These are phyloP conservation scores for Blastocladiella emersonii DNA, from an alignment of 371 early-diverging fungal species.

Conservation along the genomic window DNA sequence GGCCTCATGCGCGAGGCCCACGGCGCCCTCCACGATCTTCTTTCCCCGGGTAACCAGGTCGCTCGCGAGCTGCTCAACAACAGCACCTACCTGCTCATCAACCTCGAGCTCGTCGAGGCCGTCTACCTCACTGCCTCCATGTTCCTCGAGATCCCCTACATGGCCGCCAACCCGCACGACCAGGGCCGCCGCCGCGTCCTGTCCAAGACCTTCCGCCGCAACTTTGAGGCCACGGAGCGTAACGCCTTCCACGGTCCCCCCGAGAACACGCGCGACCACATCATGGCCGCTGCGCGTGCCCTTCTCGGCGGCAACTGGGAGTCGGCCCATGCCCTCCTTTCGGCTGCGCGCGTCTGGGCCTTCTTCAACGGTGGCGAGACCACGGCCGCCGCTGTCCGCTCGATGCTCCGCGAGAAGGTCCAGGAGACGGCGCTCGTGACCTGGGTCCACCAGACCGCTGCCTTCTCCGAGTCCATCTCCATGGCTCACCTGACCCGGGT, in stretches of 20 bases:
- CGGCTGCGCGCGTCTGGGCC: conserved; percentile 90
- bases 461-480: conserved; percentile 74
- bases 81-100: conserved; percentile 97
- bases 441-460: conserved; percentile 79
- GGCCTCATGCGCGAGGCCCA: conserved; percentile 83
- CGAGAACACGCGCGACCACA: conserved; percentile 93
- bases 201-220: conserved; percentile 81
- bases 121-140: conserved; percentile 87
- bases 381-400: conserved; percentile 59
- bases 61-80: conserved; percentile 60
- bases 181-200: conserved; percentile 53
- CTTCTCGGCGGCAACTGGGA: conserved; percentile 89
- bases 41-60: conserved; percentile 84
- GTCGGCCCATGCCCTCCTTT: conserved; percentile 61
- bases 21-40: conserved; percentile 75
- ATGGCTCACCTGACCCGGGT: conserved; percentile 63
- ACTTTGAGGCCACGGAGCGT: conserved; percentile 87
- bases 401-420: conserved; percentile 76
- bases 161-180: conserved; percentile 73
- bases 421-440: conserved; percentile 93
- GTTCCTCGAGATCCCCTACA: conserved; percentile 90
- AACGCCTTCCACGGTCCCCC: conserved; percentile 93
- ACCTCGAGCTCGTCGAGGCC: conserved; percentile 92
- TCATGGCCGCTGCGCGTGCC: conserved; percentile 91
- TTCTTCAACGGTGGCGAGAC: conserved; percentile 43